Evolutionary conservation across 2,329 filamentous ascomycete genomes (phyloP), one percentile per base, ranked within the genome.

Genomic region (Decorospora gaudefroyi): DNA sequence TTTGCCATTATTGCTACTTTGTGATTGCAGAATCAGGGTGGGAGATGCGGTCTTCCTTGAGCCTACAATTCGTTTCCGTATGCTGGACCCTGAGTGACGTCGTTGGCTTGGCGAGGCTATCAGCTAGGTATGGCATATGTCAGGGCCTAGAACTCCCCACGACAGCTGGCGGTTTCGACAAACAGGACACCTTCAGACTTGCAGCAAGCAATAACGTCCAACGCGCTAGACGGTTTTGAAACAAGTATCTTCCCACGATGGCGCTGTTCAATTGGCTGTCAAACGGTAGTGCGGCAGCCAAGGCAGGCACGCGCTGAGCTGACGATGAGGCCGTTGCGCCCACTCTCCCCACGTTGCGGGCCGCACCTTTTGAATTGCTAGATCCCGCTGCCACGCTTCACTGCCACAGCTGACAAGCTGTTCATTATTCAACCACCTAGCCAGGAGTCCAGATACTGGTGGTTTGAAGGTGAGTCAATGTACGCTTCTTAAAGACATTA

Each of bases 1-100:
- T 73, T 76, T 5, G 56, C 22, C 67, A 71, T 72, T 35, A 6
- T 10, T 10, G 10, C 10, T 23, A 23, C 21, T 23, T 23, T 10
- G 15, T 13, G 25, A 18, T 9, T 27, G 31, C n/a, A n/a, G n/a
- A n/a, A n/a, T n/a, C n/a, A n/a, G n/a, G n/a, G n/a, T n/a, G n/a
- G n/a, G n/a, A n/a, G n/a, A n/a, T n/a, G n/a, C n/a, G n/a, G n/a
- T n/a, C n/a, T n/a, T n/a, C n/a, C n/a, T n/a, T n/a, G n/a, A n/a
- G n/a, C n/a, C n/a, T n/a, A n/a, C n/a, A n/a, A n/a, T n/a, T n/a
- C n/a, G n/a, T n/a, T n/a, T n/a, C n/a, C n/a, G n/a, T 28, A 42
- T 30, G 30, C 29, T 55, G 49, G 52, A 53, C 52, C 52, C 52
- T 55, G 46, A 42, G 48, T 54, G 51, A 54, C 47, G 53, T 54